Evolutionary conservation across 2,329 filamentous ascomycete species (phyloP), one percentile per base, ranked within the genome.

Genomic region (Cytospora schulzeri): DNA sequence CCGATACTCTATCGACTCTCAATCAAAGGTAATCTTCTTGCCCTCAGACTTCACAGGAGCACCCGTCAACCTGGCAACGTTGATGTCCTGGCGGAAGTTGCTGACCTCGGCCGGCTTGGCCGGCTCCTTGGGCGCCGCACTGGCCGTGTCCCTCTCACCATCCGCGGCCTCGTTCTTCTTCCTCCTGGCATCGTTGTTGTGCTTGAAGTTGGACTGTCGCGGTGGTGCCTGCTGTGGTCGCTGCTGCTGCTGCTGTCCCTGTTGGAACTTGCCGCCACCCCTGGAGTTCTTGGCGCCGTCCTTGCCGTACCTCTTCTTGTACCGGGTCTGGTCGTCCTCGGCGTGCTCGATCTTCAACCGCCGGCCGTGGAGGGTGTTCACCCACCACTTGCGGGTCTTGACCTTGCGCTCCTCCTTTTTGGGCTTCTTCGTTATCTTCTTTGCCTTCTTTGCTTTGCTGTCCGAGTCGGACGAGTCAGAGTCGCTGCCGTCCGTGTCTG

Each of bases 131-230:
- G 67, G 62, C 24, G 48, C 48, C n/a, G 35, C 35, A 12, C 45
- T 48, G 14, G 56, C 62, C 9, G 54, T 28, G 35, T 60, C 55
- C 59, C 45, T 63, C 17, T 12, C 55, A 7, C 53, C 52, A 68
- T 92, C 91, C 73, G 91, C 98, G 1, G 94, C 87, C 83, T 98
- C 98, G 81, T 94, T 94, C 78, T 99, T 99, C 64, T 95, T 83
- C 41, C 87, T 87, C 70, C 92, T 88, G 64, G 93, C 88, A 76
- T 97, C 95, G 79, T 99, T 95, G 24, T 95, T 95, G 72, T 95
- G 93, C 76, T 98, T 93, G 75, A 33, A 35, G 29, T 56, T 56
- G 41, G 28, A 19, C 22, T 29, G 29, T 35, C 55, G 60, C 38
- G 38, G 38, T n/a, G 38, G 17, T 19, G 51, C 4, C 29, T 31